These are phyloP conservation scores for Coemansia sp. DNA, from an alignment of 192 early-diverging fungal genomes.

Conservation along the genomic window DNA sequence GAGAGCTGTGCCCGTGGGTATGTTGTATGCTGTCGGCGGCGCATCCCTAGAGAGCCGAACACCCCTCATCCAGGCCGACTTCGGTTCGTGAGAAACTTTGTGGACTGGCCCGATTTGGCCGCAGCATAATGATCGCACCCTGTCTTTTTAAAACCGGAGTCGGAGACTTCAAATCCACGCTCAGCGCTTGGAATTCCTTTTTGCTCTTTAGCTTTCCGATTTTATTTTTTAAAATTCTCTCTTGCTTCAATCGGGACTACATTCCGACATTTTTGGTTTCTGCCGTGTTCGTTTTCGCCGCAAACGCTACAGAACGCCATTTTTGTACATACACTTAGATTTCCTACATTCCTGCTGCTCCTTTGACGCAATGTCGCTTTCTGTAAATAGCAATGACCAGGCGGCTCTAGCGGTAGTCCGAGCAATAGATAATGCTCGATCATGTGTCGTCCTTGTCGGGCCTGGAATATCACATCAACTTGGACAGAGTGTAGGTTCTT, in stretches of 20 bases:
- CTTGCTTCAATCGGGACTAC: neutral
- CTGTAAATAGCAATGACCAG: slow-evolving; percentile 1
- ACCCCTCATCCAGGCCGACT: slow-evolving; percentile 1
- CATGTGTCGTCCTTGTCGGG: slow-evolving; percentile 38
- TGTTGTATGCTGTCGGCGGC: neutral
- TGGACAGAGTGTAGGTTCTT: slow-evolving; percentile 13
- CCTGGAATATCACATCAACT: slow-evolving; percentile 10
- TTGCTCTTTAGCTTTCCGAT: neutral
- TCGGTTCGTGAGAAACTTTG: neutral
- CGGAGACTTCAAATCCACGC: neutral
- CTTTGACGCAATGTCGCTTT: neutral
- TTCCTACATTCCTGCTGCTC: neutral
- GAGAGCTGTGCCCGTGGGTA: slow-evolving; percentile 1
- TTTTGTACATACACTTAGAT: slow-evolving; percentile 7
- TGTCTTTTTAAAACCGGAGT: neutral
- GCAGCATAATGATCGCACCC: neutral
- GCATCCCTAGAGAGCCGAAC: neutral
- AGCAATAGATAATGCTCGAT: slow-evolving; percentile 16
- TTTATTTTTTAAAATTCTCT: slow-evolving; percentile 1
- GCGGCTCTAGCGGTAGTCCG: neutral
- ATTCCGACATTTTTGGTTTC: neutral
- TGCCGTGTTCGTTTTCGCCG: neutral
- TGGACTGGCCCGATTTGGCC: neutral
- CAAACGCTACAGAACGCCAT: neutral
- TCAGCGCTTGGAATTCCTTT: neutral